These are phyloP conservation scores for Myriangium duriaei DNA, from an alignment of 2,329 filamentous ascomycete genomes.

Conservation along the genomic window DNA sequence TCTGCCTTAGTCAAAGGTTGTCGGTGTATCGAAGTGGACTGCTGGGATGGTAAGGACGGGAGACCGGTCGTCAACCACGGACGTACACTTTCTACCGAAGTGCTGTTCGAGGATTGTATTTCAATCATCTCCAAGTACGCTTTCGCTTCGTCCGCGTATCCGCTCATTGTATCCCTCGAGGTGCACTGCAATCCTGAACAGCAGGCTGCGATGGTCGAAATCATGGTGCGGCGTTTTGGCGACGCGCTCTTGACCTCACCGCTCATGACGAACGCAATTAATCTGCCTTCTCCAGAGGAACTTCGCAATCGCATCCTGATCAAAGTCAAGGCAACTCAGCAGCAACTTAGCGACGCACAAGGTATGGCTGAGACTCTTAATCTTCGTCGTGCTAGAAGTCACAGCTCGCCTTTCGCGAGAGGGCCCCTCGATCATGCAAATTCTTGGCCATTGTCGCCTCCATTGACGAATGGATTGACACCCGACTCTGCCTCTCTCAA, in stretches of 20 bases:
- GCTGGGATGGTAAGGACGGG: conserved; percentile 86
- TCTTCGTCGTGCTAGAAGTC: conserved; percentile 45
- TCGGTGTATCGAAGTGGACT: conserved; percentile 93
- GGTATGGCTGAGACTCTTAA: conserved; percentile 23
- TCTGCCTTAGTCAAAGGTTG: conserved; percentile 77
- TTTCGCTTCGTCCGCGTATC: conserved; percentile 75
- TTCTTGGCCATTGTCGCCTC: conserved; percentile 35
- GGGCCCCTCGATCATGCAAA: conserved; percentile 49
- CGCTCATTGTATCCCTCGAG: conserved; percentile 87
- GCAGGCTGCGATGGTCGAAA: conserved; percentile 77
- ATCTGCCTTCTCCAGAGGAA: conserved; percentile 74
- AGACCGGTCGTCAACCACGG: conserved; percentile 86
- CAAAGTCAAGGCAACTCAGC: conserved; percentile 79
- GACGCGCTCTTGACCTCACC: conserved; percentile 66
- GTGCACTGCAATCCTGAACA: conserved; percentile 80
- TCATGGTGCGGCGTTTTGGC: conserved; percentile 75
- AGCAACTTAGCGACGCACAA: conserved; percentile 32
- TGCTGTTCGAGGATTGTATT: conserved; percentile 84
- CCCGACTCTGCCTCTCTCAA: conserved; percentile 41
- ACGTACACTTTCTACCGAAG: conserved; percentile 73
- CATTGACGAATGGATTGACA: conserved; percentile 39
- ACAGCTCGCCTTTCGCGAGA: conserved; percentile 64
- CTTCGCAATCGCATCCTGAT: conserved; percentile 74
- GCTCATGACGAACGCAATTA: conserved; percentile 52
- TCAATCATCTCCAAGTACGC: conserved; percentile 90